phyloP scores from a whole-genome alignment of 495 filamentous ascomycete species.

The Neurospora sp. region DNA sequence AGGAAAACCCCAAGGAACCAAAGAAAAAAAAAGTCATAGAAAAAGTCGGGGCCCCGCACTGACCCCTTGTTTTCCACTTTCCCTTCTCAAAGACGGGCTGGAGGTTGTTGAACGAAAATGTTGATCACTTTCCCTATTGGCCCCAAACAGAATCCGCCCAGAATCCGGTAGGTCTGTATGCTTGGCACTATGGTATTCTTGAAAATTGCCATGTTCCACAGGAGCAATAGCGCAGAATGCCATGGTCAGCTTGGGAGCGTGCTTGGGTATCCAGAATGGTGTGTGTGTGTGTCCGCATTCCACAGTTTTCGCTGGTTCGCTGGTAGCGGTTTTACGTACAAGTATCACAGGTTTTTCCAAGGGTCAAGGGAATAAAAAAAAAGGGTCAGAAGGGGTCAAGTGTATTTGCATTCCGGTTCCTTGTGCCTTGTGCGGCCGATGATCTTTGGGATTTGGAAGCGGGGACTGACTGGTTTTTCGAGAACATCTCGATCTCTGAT shows the following conservation, averaged over 20 bases:
- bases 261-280: neutral
- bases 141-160: neutral
- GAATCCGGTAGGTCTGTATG: neutral
- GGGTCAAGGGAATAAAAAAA: neutral
- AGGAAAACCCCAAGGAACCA: neutral
- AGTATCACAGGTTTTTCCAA: neutral
- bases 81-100: neutral
- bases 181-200: constrained; percentile 12
- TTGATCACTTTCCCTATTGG: neutral
- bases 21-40: neutral
- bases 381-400: neutral
- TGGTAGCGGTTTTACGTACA: neutral
- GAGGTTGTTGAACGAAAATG: neutral
- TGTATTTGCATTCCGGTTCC: neutral
- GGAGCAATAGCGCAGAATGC: constrained; percentile 4
- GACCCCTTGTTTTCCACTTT: neutral
- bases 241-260: neutral
- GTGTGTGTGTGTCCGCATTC: neutral
- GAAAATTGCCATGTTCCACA: constrained; percentile 18
- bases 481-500: neutral
- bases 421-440: neutral
- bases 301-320: neutral
- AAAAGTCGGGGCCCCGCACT: neutral
- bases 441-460: neutral
- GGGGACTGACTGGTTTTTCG: neutral